phyloP scores from a whole-genome alignment of 805 yeast genomes.

The Schwanniomyces occidentalis region DNA sequence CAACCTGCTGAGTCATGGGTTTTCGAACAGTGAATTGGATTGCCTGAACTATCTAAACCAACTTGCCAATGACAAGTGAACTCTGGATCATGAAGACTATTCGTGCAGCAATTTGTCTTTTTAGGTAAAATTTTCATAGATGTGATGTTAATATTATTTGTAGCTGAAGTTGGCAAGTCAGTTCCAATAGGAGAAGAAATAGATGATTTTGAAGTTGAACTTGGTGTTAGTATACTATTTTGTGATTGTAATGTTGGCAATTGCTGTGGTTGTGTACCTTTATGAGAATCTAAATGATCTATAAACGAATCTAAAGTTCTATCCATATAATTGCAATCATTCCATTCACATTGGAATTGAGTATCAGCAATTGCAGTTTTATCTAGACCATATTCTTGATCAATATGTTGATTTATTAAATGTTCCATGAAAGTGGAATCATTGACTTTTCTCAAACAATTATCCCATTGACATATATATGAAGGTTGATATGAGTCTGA shows the following conservation, averaged over 20 bases:
- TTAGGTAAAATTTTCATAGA: constrained; percentile 35
- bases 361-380: constrained; percentile 3
- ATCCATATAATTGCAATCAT: constrained; percentile 61
- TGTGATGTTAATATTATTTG: constrained; percentile 28
- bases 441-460: constrained; percentile 49
- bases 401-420: constrained; percentile 50
- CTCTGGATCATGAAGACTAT: constrained; percentile 19
- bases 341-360: constrained; percentile 67
- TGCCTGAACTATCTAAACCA: constrained; percentile 27
- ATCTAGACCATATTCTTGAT: constrained; percentile 46
- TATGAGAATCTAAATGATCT: constrained; percentile 49
- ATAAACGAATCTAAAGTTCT: constrained; percentile 54
- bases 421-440: constrained; percentile 33
- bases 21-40: constrained; percentile 47
- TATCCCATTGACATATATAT: constrained; percentile 64
- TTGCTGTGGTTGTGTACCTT: constrained; percentile 6
- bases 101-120: constrained; percentile 6
- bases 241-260: constrained; percentile 9
- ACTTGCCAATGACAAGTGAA: constrained; percentile 49
- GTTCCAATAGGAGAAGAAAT: constrained; percentile 6
- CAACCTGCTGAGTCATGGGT: constrained; percentile 55
- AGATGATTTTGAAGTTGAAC: constrained; percentile 7
- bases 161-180: not conserved
- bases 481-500: no score
- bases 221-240: constrained; percentile 11